Evolutionary conservation across 2,329 filamentous ascomycete species (phyloP).

Genomic region (Metarhizium guizhouense): DNA sequence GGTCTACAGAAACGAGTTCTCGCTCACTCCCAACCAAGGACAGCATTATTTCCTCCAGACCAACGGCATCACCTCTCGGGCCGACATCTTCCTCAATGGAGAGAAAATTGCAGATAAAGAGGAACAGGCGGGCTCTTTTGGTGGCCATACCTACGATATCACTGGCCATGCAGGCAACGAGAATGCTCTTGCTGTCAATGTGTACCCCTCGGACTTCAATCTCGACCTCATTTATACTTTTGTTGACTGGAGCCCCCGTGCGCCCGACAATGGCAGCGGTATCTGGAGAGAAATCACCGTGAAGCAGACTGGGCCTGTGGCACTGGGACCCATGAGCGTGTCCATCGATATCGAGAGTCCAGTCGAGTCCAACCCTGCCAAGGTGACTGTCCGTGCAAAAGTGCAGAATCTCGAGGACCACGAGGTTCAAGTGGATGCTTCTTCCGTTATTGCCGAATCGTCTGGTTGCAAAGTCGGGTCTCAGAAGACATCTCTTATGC

Average conservation of each 20-base stretch:
- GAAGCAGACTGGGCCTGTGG: constrained; percentile 43
- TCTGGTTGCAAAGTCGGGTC: constrained; percentile 13
- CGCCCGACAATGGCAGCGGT: constrained; percentile 53
- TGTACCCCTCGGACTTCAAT: constrained; percentile 50
- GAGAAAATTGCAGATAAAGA: constrained; percentile 36
- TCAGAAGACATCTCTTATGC: constrained; percentile 23
- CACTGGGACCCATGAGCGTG: constrained; percentile 35
- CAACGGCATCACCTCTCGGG: constrained; percentile 50
- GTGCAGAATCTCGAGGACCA: constrained; percentile 31
- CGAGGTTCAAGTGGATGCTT: constrained; percentile 27
- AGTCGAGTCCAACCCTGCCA: constrained; percentile 16
- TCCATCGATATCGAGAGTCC: constrained; percentile 28
- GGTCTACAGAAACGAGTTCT: constrained; percentile 49
- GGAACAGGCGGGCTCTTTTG: constrained; percentile 47
- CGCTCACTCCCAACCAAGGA: constrained; percentile 19
- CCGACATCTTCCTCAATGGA: constrained; percentile 53
- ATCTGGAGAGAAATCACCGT: constrained; percentile 52
- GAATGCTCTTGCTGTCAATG: constrained; percentile 45
- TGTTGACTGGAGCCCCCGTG: constrained; percentile 24
- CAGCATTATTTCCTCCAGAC: constrained; percentile 45
- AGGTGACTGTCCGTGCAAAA: constrained; percentile 28
- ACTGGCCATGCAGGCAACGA: constrained; percentile 29
- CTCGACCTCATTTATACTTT: constrained; percentile 45
- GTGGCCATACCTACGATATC: constrained; percentile 46
- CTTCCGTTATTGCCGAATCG: constrained; percentile 25